Evolutionary conservation across 129 eudicot species (phyloP).

Genomic region (Artemisia tridentata): DNA sequence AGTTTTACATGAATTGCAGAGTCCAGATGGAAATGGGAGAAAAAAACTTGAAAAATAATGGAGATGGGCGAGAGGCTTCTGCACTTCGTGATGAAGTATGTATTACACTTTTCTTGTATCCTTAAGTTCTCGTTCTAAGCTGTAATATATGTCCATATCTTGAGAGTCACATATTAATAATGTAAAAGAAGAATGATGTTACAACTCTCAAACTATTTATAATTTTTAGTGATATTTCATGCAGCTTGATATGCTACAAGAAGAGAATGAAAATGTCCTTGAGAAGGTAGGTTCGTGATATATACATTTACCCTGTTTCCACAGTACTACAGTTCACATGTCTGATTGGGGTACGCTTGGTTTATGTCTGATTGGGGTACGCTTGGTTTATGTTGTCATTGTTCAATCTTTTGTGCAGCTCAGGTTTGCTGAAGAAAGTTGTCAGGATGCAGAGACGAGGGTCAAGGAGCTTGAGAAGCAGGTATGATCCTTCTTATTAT

Average conservation of each 20-base stretch:
- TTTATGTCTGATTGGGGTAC: conserved; percentile 12
- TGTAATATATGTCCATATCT: conserved; percentile 4
- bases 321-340: conserved; percentile 1
- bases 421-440: conserved; percentile 79
- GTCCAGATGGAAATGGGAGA: conserved; percentile 57
- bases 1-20: conserved; percentile 14
- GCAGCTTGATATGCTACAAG: conserved; percentile 99
- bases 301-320: conserved; percentile 1
- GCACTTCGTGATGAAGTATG: conserved; percentile 93
- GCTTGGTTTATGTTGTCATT: conserved; percentile 14
- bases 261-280: conserved; percentile 72
- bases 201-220: conserved; percentile 4
- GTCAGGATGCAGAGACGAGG: conserved; percentile 84
- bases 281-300: conserved; percentile 55
- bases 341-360: conserved; percentile 5
- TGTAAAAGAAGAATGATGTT: conserved; percentile 2
- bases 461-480: conserved; percentile 98
- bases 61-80: conserved; percentile 80
- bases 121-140: background rate
- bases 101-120: background rate
- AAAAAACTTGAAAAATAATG: conserved; percentile 47
- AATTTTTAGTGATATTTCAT: conserved; percentile 25
- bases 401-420: conserved; percentile 49
- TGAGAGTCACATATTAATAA: conserved; percentile 13
- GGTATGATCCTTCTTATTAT: conserved; percentile 42